These are phyloP conservation scores for Ettlia oleoabundans DNA, from an alignment of 139 green algal genomes.

Conservation along the genomic window DNA sequence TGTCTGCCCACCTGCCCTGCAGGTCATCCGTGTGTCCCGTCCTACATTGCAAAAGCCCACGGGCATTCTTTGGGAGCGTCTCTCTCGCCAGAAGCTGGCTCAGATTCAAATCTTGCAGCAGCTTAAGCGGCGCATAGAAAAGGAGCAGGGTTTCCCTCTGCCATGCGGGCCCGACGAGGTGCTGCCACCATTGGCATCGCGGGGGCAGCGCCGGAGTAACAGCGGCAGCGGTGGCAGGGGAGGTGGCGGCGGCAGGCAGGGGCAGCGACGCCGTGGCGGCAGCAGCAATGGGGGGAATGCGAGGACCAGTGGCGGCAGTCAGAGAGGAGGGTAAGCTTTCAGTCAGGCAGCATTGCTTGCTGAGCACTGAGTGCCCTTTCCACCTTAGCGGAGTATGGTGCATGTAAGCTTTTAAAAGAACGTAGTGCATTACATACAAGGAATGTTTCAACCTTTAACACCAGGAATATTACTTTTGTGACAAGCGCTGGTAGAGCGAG, in stretches of 20 bases:
- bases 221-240: slow-evolving; percentile 20
- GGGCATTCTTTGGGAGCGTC: slow-evolving; percentile 82
- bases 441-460: too few species aligned
- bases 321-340: too few species aligned
- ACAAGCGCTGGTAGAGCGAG: too few species aligned
- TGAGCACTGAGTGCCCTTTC: too few species aligned
- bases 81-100: slow-evolving; percentile 67
- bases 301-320: too few species aligned
- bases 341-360: too few species aligned
- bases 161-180: slow-evolving; percentile 60
- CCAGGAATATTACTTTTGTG: too few species aligned
- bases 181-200: slow-evolving; percentile 54
- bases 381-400: too few species aligned
- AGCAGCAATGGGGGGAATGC: background rate
- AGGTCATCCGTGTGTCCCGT: slow-evolving; percentile 57
- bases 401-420: too few species aligned
- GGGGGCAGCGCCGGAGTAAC: slow-evolving; percentile 6
- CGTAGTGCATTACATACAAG: too few species aligned
- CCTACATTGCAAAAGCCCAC: slow-evolving; percentile 53
- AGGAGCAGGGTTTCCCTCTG: slow-evolving; percentile 55
- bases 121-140: slow-evolving; percentile 69
- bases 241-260: slow-evolving; percentile 1
- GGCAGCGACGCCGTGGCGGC: background rate
- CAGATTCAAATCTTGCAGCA: slow-evolving; percentile 70
- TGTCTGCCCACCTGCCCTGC: background rate